Conservation (phyloP, 192 early-diverging fungal genomes). For the Jimgerdemannia lactiflua region DNA sequence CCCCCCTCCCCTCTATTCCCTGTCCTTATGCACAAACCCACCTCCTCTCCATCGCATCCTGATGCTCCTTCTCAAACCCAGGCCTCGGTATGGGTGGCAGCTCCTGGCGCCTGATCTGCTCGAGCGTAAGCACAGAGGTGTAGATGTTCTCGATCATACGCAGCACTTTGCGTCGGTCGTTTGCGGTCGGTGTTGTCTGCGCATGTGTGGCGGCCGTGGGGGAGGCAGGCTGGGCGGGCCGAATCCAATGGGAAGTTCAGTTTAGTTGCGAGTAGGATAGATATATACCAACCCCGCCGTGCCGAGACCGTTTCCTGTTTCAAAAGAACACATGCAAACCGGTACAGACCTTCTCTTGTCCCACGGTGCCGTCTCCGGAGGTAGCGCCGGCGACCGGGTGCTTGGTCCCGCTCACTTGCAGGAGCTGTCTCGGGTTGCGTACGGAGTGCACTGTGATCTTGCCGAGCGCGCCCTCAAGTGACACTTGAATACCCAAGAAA, state of each 20-base stretch:
- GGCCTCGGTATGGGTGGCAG: conserved; percentile 44
- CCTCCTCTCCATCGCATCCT: conserved; percentile 44
- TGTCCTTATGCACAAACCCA: neutral
- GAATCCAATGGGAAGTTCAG: too few relatives aligned
- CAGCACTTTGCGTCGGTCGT: conserved; percentile 49
- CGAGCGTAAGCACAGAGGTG: conserved; percentile 72
- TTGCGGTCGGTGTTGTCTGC: neutral
- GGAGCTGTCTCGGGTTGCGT: conserved; percentile 83
- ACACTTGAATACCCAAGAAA: conserved; percentile 42
- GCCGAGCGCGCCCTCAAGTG: conserved; percentile 93
- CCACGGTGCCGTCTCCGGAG: neutral
- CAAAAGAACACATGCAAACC: neutral
- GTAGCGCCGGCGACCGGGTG: conserved; percentile 9
- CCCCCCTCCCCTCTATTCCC: conserved; percentile 3
- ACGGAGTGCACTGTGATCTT: conserved; percentile 90
- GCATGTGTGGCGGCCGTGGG: neutral
- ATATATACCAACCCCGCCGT: too few relatives aligned
- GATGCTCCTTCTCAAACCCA: conserved; percentile 48
- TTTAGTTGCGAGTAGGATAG: too few relatives aligned
- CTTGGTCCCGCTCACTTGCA: conserved; percentile 57
- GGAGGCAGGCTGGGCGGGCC: neutral
- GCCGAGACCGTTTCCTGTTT: neutral
- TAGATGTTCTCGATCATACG: conserved; percentile 81
- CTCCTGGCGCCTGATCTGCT: conserved; percentile 77
- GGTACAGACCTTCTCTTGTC: neutral